Base-by-base conservation (phyloP, 768 basidiomycete genomes). In the Collybia sordida region DNA sequence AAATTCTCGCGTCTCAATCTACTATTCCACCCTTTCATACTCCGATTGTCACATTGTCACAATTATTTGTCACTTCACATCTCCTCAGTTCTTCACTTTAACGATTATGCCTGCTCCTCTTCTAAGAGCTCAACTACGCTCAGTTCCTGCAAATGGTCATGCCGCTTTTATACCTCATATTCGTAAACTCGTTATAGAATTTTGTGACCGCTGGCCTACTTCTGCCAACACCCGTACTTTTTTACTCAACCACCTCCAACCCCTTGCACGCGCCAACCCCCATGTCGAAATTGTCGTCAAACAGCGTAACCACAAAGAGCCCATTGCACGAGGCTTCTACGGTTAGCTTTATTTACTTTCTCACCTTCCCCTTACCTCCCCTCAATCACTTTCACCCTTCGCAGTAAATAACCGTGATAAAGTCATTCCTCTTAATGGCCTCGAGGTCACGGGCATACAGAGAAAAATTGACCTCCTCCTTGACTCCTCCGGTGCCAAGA, bases 341-440 rank as follows among this genome's bases (percentile, higher is more conserved):
- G 73, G 92, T 92, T 42, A 45, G 79, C n/a, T n/a, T n/a, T 73
- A 17, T 48, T 19, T 41, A 28, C 19, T 53, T 46, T 55, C 40
- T 41, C 27, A n/a, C 42, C 42, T 52, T 55, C 47, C 58, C 15
- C 19, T 25, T 7, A 19, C 18, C 22, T 47, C 49, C 50, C 14
- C 51, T 52, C 54, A 62, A 51, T 60, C 56, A 54, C 15, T 24
- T 45, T n/a, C 38, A 1, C 9, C 49, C 3, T 27, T 27, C 14
- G n/a, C 64, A 96, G 93, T 83, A 59, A 95, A 93, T 68, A 80
- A 83, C 66, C 80, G 90, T 47, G 90, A 93, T 70, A 96, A 96
- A 72, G 92, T 93, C 64, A 79, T 96, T 42, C 80, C 88, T 43
- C 75, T 95, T 39, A 86, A 89, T 52, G 78, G 78, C 28, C 80